Percentiles rank a stretch among this genome's conserved stretches.
Conservation (phyloP, 257 asterid genomes). For the Solanum chaucha region DNA sequence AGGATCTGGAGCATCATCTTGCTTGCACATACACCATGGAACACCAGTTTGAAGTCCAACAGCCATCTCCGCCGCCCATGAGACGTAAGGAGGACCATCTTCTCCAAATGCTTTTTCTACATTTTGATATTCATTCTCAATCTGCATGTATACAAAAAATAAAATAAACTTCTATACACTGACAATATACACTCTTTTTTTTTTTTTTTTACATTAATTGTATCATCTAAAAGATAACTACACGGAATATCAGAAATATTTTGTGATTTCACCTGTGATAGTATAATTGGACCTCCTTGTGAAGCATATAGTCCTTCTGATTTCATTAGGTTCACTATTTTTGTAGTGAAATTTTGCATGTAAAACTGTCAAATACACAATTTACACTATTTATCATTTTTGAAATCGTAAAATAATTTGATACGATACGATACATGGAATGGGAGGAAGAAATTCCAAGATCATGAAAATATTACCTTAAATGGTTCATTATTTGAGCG, state of each 20-base stretch:
- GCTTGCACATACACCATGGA: conserved; percentile 98
- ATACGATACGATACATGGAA: background rate
- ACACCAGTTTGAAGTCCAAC: conserved; percentile 68
- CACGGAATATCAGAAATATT: too few species aligned
- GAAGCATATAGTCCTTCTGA: conserved; percentile 69
- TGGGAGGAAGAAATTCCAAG: background rate
- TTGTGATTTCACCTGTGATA: conserved; percentile 45
- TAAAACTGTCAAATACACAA: conserved; percentile 21
- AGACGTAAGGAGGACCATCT: conserved; percentile 62
- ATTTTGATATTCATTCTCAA: conserved; percentile 82
- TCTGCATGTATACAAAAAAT: conserved; percentile 25
- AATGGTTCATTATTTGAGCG: conserved; percentile 76
- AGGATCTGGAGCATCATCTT: conserved; percentile 86
- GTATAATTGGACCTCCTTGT: conserved; percentile 87
- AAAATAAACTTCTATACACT: background rate
- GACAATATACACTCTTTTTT: background rate
- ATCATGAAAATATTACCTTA: conserved; percentile 28
- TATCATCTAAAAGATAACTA: background rate
- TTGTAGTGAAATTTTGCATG: conserved; percentile 66
- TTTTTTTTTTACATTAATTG: background rate
- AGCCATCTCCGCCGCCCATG: conserved; percentile 87
- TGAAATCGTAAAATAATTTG: background rate
- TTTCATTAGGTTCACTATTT: conserved; percentile 66
- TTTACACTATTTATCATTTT: background rate
- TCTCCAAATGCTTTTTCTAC: conserved; percentile 38